phyloP scores from a whole-genome alignment of 163 green algal genomes.

The Coccomyxa subellipsoidea region DNA sequence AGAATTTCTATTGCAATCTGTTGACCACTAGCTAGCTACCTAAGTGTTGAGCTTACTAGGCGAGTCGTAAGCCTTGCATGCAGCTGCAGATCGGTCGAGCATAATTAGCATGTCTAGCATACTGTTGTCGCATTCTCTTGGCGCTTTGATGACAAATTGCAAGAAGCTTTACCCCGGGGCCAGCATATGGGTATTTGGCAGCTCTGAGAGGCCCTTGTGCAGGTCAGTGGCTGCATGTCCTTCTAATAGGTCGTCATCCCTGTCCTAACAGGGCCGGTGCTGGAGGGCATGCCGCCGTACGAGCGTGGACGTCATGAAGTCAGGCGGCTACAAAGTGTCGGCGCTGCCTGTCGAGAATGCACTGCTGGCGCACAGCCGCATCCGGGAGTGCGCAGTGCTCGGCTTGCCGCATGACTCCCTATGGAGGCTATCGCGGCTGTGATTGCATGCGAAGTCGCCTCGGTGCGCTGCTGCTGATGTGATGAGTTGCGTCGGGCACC shows the following conservation, averaged over 20 bases:
- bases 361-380: conserved; percentile 61
- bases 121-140: no score
- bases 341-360: conserved; percentile 71
- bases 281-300: conserved; percentile 33
- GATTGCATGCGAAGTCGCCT: not conserved
- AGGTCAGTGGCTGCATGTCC: no score
- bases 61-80: no score
- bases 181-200: no score
- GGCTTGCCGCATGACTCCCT: conserved; percentile 59
- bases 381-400: conserved; percentile 66
- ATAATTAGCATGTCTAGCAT: no score
- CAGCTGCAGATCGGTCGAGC: no score
- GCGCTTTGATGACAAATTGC: no score
- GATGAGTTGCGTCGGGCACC: not conserved
- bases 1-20: no score
- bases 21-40: no score
- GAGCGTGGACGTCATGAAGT: conserved; percentile 96
- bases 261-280: conserved; percentile 4
- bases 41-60: no score
- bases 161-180: no score
- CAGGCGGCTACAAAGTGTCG: conserved; percentile 84
- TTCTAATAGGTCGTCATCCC: not conserved
- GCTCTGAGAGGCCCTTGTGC: no score
- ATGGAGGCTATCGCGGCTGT: conserved; percentile 36
- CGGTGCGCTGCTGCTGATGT: not conserved